Evolutionary conservation across 2,329 filamentous ascomycete genomes (phyloP).

Genomic region (Fusarium anguioides): DNA sequence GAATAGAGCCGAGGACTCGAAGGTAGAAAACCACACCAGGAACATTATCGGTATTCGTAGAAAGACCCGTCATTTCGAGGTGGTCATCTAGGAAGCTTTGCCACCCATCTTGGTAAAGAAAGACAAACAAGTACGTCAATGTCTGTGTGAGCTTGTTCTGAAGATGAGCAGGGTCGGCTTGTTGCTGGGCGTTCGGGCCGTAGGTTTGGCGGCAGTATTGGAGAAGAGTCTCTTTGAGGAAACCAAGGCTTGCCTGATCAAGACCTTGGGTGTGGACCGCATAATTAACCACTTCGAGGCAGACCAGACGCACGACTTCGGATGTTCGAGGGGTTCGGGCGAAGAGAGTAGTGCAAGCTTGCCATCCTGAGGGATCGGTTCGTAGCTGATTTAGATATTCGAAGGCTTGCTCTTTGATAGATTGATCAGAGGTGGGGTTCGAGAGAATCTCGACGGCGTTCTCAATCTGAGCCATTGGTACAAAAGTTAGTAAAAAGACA

Average conservation of each 20-base stretch:
- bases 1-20: slow-evolving; percentile 86
- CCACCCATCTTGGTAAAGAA: slow-evolving; percentile 88
- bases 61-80: slow-evolving; percentile 75
- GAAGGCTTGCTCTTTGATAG: slow-evolving; percentile 83
- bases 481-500: slow-evolving; percentile 19
- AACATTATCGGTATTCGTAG: slow-evolving; percentile 75
- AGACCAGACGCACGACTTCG: slow-evolving; percentile 88
- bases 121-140: slow-evolving; percentile 91
- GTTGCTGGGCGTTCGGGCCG: slow-evolving; percentile 65
- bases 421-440: slow-evolving; percentile 79
- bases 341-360: slow-evolving; percentile 88
- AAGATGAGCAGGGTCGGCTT: slow-evolving; percentile 77
- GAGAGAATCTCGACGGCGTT: slow-evolving; percentile 96
- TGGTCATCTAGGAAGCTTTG: slow-evolving; percentile 92
- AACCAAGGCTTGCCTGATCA: slow-evolving; percentile 76
- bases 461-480: slow-evolving; percentile 72
- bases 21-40: slow-evolving; percentile 87
- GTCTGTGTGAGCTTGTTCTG: slow-evolving; percentile 99
- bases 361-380: slow-evolving; percentile 86
- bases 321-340: slow-evolving; percentile 78
- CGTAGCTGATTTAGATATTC: slow-evolving; percentile 83
- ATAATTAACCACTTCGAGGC: slow-evolving; percentile 92
- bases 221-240: slow-evolving; percentile 84
- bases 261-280: slow-evolving; percentile 84
- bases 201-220: slow-evolving; percentile 84